These are phyloP conservation scores for Phytophthora palmivora DNA, from an alignment of 352 stramenopile species.

Conservation along the genomic window DNA sequence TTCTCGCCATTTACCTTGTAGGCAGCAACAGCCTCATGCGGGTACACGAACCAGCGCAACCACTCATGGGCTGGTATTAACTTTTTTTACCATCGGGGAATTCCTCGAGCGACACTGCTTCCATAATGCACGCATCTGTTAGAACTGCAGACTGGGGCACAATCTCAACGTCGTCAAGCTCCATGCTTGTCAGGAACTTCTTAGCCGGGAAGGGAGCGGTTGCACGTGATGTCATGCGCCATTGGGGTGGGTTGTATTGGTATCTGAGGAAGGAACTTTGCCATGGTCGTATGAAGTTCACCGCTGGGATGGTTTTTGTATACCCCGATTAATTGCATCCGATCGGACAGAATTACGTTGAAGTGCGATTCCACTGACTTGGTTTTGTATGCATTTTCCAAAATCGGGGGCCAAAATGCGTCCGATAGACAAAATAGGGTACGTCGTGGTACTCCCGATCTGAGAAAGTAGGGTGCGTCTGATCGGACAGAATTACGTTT, in stretches of 20 bases:
- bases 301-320: too few relatives aligned
- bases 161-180: conserved; percentile 34
- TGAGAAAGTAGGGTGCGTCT: too few relatives aligned
- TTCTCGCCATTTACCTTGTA: conserved; percentile 35
- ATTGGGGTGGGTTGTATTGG: conserved; percentile 93
- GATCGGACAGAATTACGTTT: too few relatives aligned
- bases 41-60: conserved; percentile 51
- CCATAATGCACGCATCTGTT: conserved; percentile 30
- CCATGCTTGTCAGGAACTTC: conserved; percentile 38
- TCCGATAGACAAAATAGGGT: too few relatives aligned
- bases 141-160: conserved; percentile 29
- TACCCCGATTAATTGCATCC: too few relatives aligned
- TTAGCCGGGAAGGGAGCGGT: conserved; percentile 21
- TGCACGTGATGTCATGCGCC: conserved; percentile 89
- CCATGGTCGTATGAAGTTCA: conserved; percentile 94
- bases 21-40: conserved; percentile 35
- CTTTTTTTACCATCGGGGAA: conserved; percentile 27
- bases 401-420: too few relatives aligned
- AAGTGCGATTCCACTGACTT: too few relatives aligned
- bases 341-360: too few relatives aligned
- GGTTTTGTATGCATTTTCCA: too few relatives aligned
- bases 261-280: conserved; percentile 95
- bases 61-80: conserved; percentile 31
- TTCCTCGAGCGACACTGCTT: conserved; percentile 19
- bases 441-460: too few relatives aligned